Conservation (phyloP, 192 early-diverging fungal genomes). For the Rhizophagus clarus region DNA sequence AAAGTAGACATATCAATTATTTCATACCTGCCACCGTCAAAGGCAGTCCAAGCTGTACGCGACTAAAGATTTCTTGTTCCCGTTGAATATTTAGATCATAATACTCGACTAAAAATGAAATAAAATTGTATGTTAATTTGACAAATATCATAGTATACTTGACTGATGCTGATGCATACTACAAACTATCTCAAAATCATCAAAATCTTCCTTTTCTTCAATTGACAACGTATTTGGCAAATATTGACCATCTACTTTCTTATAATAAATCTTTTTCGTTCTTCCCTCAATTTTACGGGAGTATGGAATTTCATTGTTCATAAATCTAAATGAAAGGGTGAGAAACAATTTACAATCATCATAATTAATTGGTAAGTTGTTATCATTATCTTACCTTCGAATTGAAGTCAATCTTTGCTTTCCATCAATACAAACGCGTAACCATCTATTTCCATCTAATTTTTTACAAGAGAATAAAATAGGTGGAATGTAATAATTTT, state of each 20-base stretch:
- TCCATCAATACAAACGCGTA: slow-evolving; percentile 32
- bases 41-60: slow-evolving; percentile 37
- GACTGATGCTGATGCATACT: slow-evolving; percentile 6
- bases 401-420: slow-evolving; percentile 39
- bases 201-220: slow-evolving; percentile 9
- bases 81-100: slow-evolving; percentile 20
- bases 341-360: neutral
- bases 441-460: neutral
- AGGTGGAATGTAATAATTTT: slow-evolving; percentile 39
- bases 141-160: neutral
- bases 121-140: neutral
- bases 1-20: neutral
- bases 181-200: slow-evolving; percentile 33
- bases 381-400: slow-evolving; percentile 33
- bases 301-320: slow-evolving; percentile 36
- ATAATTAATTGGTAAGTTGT: neutral
- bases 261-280: neutral
- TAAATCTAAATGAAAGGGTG: slow-evolving; percentile 31
- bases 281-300: neutral
- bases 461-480: slow-evolving; percentile 32
- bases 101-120: slow-evolving; percentile 33
- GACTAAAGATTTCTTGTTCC: slow-evolving; percentile 38
- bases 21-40: slow-evolving; percentile 31
- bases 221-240: neutral
- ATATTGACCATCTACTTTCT: neutral